Conservation (phyloP, 2,329 filamentous ascomycete species). For the Mycosphaerella arachidis region DNA sequence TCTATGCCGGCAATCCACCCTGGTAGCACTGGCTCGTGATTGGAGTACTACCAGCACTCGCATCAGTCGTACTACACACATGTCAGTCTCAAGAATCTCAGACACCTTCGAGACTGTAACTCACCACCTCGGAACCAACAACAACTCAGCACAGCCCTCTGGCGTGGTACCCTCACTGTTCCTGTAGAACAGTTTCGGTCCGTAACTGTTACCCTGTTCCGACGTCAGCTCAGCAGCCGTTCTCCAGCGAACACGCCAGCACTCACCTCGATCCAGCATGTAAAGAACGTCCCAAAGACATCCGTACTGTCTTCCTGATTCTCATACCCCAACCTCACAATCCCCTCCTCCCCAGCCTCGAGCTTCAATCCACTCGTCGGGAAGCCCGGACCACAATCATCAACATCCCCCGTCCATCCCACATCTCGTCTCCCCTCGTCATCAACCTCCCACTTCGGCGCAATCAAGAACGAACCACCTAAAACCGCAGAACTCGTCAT, state of each 20-base stretch:
- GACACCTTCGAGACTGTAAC: background rate
- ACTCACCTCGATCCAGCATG: conserved; percentile 5
- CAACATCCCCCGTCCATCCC: conserved; percentile 3
- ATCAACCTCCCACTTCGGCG: conserved; percentile 2
- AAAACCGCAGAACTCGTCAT: background rate
- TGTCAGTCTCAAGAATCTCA: background rate
- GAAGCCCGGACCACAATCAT: background rate
- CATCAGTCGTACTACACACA: background rate
- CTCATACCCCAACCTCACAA: conserved; percentile 6
- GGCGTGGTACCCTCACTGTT: conserved; percentile 3
- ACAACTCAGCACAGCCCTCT: conserved; percentile 9
- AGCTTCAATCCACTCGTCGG: conserved; percentile 1
- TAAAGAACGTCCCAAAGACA: conserved; percentile 6
- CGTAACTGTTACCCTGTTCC: conserved; percentile 1
- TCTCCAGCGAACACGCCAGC: background rate
- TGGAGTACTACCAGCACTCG: background rate
- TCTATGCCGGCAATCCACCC: background rate
- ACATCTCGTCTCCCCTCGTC: conserved; percentile 1
- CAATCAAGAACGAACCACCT: conserved; percentile 4
- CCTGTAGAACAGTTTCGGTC: conserved; percentile 6
- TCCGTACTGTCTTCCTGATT: conserved; percentile 5
- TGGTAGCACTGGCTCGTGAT: background rate
- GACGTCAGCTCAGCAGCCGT: no score
- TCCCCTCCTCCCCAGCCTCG: background rate
- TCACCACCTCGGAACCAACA: conserved; percentile 10